Evolutionary conservation across 192 early-diverging fungal species (phyloP), one percentile per base, ranked within the genome.

Genomic region (Podila minutissima): DNA sequence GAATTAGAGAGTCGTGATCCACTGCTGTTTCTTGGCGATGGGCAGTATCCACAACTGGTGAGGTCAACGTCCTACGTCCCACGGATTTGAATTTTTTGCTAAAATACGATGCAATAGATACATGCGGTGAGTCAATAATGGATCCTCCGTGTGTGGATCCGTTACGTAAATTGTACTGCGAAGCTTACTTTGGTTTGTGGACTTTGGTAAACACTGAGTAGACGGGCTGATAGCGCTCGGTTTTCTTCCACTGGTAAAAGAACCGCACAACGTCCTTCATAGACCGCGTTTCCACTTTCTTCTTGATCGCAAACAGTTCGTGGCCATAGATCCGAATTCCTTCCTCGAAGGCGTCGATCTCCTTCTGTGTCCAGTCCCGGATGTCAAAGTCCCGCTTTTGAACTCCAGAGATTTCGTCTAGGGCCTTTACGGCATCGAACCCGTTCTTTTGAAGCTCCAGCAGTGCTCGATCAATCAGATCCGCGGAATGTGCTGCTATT

Each of bases 381-480:
- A 89, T 82, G 4, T 82, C 69, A 35, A 88, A 84, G 51, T 92
- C 91, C 46, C 71, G 75, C 17, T 86, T 82, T 4, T 86, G 76
- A 26, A 89, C 71, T 12, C 60, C 75, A 2, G 69, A 57, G 32
- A 93, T 86, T 5, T 82, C 79, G 19, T 85, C 84, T 5, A 94
- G 58, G 7, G 93, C 92, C 26, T 83, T 85, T 13, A 89, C 84
- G 0, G 86, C 84, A 68, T 94, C 85, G 55, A 88, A 94, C 7
- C 66, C 71, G 31, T 74, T 83, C 22, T 77, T 49, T 12, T 88
- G 84, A 24, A 93, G 72, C 11, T 83, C 83, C 51, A 86, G 65
- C 35, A 95, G 75, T 7, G 90, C 92, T 13, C 84, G 79, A 62
- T 94, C 93, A 62, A 91, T 86, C 49, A 90, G 67, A 74, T 94